Percentiles rank a stretch among this genome's conserved stretches.
These are phyloP conservation scores for Rubus parviflorus DNA, from an alignment of 306 rosid genomes.

Conservation along the genomic window DNA sequence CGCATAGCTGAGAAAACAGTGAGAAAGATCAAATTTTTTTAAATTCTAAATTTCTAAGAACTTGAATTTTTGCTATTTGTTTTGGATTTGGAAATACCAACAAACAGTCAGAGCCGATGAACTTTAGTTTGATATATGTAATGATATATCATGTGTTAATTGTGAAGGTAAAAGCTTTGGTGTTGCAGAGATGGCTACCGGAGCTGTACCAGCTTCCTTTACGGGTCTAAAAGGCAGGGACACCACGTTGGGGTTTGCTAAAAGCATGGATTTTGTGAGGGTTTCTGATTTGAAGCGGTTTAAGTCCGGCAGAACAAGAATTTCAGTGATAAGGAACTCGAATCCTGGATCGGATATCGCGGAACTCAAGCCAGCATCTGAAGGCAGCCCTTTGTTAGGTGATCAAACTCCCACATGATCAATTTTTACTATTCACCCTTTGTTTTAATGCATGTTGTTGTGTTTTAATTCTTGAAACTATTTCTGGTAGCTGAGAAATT, in stretches of 20 bases:
- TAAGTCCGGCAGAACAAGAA: slow-evolving; percentile 51
- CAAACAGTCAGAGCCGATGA: background rate
- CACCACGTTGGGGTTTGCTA: slow-evolving; percentile 63
- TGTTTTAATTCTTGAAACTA: background rate
- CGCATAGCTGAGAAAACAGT: slow-evolving; percentile 4
- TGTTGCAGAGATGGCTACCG: slow-evolving; percentile 64
- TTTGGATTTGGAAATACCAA: background rate
- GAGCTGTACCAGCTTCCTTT: slow-evolving; percentile 69
- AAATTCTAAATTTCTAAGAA: background rate
- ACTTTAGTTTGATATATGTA: background rate
- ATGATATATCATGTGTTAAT: background rate
- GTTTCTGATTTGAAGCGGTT: slow-evolving; percentile 61
- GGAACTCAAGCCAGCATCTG: slow-evolving; percentile 81
- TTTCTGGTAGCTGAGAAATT: background rate
- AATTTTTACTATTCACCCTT: slow-evolving; percentile 4
- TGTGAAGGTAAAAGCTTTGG: slow-evolving; percentile 36
- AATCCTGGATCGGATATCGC: slow-evolving; percentile 71
- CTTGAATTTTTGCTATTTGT: background rate
- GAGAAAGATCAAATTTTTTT: background rate
- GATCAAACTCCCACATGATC: slow-evolving; percentile 10
- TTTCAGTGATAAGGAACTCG: slow-evolving; percentile 65
- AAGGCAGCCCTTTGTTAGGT: slow-evolving; percentile 90
- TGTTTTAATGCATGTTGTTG: background rate
- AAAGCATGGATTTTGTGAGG: slow-evolving; percentile 69
- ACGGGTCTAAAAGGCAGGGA: slow-evolving; percentile 59